Evolutionary conservation across 805 yeast genomes (phyloP).

Genomic region (Nakazawaea wickerhamii): DNA sequence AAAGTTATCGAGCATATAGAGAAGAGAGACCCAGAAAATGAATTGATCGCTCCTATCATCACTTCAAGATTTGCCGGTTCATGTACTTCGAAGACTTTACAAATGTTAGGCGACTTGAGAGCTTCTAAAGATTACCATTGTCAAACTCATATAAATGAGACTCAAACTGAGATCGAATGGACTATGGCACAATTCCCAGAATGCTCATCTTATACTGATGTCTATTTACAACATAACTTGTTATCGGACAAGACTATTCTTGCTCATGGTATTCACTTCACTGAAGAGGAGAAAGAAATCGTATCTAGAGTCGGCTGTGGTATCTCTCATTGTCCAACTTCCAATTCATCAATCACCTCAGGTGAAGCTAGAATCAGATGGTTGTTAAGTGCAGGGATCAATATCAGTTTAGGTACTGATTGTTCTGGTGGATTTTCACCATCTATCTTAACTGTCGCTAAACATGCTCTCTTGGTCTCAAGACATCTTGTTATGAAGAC

Average conservation of each 20-base stretch:
- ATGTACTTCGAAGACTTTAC: conserved; percentile 61
- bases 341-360: conserved; percentile 80
- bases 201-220: conserved; percentile 62
- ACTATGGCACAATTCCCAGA: conserved; percentile 72
- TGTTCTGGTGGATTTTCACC: conserved; percentile 74
- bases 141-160: conserved; percentile 92
- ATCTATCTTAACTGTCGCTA: conserved; percentile 57
- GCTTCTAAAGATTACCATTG: conserved; percentile 49
- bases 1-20: conserved; percentile 53
- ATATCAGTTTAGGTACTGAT: conserved; percentile 80
- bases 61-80: conserved; percentile 95
- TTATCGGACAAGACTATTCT: conserved; percentile 64
- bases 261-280: conserved; percentile 84
- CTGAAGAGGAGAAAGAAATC: conserved; percentile 55
- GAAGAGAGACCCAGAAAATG: conserved; percentile 45
- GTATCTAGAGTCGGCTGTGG: conserved; percentile 57
- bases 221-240: conserved; percentile 61
- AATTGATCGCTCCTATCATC: conserved; percentile 62
- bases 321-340: conserved; percentile 89
- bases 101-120: conserved; percentile 58
- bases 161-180: conserved; percentile 66
- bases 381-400: conserved; percentile 57
- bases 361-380: conserved; percentile 84
- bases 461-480: conserved; percentile 68
- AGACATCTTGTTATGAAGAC: conserved; percentile 62